Percentiles rank a stretch among this genome's conserved stretches.
phyloP scores from a whole-genome alignment of 2,329 filamentous ascomycete species.

The Zasmidium cellare region DNA sequence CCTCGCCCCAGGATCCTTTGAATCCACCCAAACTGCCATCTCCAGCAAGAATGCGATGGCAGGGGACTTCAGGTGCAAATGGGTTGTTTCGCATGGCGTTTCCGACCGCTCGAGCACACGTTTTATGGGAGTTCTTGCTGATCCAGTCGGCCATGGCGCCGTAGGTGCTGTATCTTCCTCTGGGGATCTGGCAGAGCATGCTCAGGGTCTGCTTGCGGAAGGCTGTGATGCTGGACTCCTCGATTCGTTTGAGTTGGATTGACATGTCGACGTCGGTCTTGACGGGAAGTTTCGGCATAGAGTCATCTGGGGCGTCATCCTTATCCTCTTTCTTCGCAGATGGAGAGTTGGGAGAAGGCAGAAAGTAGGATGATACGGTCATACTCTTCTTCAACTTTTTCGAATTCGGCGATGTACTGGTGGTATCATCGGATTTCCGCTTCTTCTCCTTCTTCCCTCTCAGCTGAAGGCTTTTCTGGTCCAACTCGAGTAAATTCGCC shows the following conservation, averaged over 20 bases:
- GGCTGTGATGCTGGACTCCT: slow-evolving; percentile 49
- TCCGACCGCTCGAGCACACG: slow-evolving; percentile 41
- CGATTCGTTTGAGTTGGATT: slow-evolving; percentile 41
- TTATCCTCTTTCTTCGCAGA: neutral
- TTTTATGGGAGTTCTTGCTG: slow-evolving; percentile 33
- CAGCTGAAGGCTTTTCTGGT: slow-evolving; percentile 41
- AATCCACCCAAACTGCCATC: slow-evolving; percentile 51
- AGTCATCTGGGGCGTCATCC: slow-evolving; percentile 1
- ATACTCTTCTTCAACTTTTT: slow-evolving; percentile 1
- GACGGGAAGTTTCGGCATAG: neutral
- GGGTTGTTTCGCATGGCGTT: slow-evolving; percentile 44
- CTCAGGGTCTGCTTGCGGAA: slow-evolving; percentile 44
- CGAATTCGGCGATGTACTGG: neutral
- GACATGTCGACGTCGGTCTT: slow-evolving; percentile 18
- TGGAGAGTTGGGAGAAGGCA: slow-evolving; percentile 25
- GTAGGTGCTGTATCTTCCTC: slow-evolving; percentile 39
- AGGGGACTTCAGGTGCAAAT: slow-evolving; percentile 45
- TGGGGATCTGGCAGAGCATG: slow-evolving; percentile 37
- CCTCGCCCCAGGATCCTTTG: slow-evolving; percentile 50
- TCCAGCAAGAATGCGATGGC: slow-evolving; percentile 40
- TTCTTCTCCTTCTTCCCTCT: slow-evolving; percentile 38
- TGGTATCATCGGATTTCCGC: slow-evolving; percentile 11
- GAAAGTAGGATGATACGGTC: slow-evolving; percentile 33
- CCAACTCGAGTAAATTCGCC: slow-evolving; percentile 40
- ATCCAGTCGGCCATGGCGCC: slow-evolving; percentile 37